Conservation (phyloP, 176 grass and related monocot genomes). For the Carex cristatella region DNA sequence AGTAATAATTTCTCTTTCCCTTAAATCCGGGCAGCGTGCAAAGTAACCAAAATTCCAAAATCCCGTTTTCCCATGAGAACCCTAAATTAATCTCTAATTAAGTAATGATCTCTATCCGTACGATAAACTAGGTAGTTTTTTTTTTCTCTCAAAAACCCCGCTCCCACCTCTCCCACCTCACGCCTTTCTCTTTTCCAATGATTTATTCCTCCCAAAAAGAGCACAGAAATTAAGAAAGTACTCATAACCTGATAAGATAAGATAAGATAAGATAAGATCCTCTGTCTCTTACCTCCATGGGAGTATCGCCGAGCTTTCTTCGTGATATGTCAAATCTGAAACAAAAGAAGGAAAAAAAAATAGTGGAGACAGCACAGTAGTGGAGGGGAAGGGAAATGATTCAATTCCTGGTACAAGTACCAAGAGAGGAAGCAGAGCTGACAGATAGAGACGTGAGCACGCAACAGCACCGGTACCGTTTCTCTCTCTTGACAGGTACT, state of each 20-base stretch:
- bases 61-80: constrained; percentile 5
- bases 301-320: neutral
- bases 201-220: constrained; percentile 8
- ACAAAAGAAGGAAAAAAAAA: neutral
- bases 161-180: constrained; percentile 2
- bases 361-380: neutral
- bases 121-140: neutral
- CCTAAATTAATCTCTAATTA: neutral
- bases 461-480: constrained; percentile 26
- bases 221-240: constrained; percentile 31
- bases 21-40: constrained; percentile 14
- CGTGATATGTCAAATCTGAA: constrained; percentile 23
- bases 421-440: constrained; percentile 16
- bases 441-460: constrained; percentile 30
- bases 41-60: neutral
- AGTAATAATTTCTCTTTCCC: constrained; percentile 12
- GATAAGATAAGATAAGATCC: constrained; percentile 5
- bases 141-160: constrained; percentile 6
- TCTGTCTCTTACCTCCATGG: neutral
- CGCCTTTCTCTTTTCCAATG: constrained; percentile 23
- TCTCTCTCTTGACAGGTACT: constrained; percentile 1
- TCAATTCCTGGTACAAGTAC: constrained; percentile 24
- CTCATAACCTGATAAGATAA: neutral
- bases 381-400: neutral
- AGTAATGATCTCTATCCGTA: neutral